These are phyloP conservation scores for Setaria viridis DNA, from an alignment of 202 grass and related monocot genomes.

Conservation along the genomic window DNA sequence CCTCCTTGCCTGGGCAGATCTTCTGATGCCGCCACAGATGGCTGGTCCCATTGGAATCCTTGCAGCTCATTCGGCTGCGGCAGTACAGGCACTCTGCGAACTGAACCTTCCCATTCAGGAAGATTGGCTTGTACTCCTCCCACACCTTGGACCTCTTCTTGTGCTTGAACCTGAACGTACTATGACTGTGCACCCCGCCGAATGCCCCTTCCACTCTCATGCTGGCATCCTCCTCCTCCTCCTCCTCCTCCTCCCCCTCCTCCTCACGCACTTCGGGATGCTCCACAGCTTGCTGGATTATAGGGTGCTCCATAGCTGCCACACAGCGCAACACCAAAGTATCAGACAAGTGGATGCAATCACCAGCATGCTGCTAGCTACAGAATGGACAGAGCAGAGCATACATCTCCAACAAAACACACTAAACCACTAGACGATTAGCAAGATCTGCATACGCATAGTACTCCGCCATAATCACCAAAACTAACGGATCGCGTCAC, in stretches of 20 bases:
- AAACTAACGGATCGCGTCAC: not conserved
- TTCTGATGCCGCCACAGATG: constrained; percentile 71
- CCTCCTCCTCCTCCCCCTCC: not conserved
- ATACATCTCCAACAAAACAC: not conserved
- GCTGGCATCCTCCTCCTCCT: not conserved
- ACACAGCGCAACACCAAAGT: not conserved
- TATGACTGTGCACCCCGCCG: constrained; percentile 12
- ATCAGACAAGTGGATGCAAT: not conserved
- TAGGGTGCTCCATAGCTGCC: constrained; percentile 44
- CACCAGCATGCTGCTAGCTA: constrained; percentile 7
- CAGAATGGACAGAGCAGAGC: not conserved
- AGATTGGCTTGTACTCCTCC: constrained; percentile 70
- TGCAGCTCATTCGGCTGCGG: constrained; percentile 60
- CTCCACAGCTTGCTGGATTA: constrained; percentile 33
- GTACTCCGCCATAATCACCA: not conserved
- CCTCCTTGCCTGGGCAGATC: constrained; percentile 55
- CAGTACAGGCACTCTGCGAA: constrained; percentile 65
- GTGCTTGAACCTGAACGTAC: constrained; percentile 53
- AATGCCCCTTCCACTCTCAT: constrained; percentile 46
- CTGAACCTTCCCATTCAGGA: constrained; percentile 59
- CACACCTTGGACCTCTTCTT: constrained; percentile 71
- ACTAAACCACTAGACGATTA: not conserved
- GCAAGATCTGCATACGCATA: constrained; percentile 21
- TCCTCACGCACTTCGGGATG: constrained; percentile 23
- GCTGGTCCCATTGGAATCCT: constrained; percentile 65